Base-by-base conservation (phyloP, 345 rosid genomes). In the Mallotus nudiflorus region DNA sequence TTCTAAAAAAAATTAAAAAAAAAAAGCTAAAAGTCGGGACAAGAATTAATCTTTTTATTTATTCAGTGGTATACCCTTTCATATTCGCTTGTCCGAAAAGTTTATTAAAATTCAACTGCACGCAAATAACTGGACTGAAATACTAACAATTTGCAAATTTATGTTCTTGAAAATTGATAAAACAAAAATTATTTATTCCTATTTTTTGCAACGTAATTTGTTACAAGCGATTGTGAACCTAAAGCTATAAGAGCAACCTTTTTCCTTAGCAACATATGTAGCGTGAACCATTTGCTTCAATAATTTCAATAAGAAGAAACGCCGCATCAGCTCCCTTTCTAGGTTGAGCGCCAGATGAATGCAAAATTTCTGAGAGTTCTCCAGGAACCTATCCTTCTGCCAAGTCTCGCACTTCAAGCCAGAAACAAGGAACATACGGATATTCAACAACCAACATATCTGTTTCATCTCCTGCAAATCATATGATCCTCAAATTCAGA, bases 401-500 rank as follows among this genome's bases (percentile, higher is more conserved):
- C 39, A 39, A 22, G 49, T 5, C 37, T 44, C 22, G 46, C 67
- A 27, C 68, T 48, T 33, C 24, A 29, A 18, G 42, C 18, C 27
- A 50, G 5, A 29, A 29, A 1, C 9, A 16, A 50, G 49, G 12
- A 33, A n/a, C 15, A 62, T n/a, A 5, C 27, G 57, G 40, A 9
- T 11, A 37, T 8, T 33, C n/a, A 66, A 52, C 10, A 22, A 4
- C 27, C 49, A 15, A 18, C 35, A 39, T 61, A 18, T 37, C 22
- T 31, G 40, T 22, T 57, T 18, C 29, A 19, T 49, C 12, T 66
- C 70, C 69, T 65, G 68, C 68, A 65, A 65, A 48, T 48, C 55
- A 46, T 28, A 45, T 46, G 39, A n/a, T 63, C 52, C 66, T 62
- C 50, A 62, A 22, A 42, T 40, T 57, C 39, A 29, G 62, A 59